Percentiles rank a stretch among this genome's conserved stretches.
Conservation (phyloP, 306 rosid genomes). For the Argentina anserina region DNA sequence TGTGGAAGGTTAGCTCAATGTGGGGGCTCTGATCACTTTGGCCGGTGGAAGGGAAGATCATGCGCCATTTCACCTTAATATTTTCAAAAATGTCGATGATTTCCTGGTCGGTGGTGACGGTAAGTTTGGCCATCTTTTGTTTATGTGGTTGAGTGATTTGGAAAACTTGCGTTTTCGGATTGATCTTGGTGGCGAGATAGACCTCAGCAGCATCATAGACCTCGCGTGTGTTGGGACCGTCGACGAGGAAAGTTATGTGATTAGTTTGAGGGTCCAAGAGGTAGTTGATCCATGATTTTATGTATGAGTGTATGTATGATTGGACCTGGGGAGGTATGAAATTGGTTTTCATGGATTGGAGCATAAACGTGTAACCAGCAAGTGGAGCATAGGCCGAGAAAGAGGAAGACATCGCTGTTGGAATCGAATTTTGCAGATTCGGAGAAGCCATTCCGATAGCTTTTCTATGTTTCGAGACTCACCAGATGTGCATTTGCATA, state of each 20-base stretch:
- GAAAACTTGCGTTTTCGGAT: conserved; percentile 18
- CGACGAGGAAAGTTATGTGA: conserved; percentile 23
- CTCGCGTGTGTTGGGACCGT: background rate
- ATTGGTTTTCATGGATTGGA: conserved; percentile 32
- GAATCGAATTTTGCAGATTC: background rate
- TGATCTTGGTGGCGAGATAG: conserved; percentile 10
- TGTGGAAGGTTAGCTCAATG: conserved; percentile 30
- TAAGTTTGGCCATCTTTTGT: conserved; percentile 20
- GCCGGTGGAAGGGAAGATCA: background rate
- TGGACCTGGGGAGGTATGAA: conserved; percentile 26
- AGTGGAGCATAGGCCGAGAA: conserved; percentile 41
- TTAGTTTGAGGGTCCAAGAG: conserved; percentile 10
- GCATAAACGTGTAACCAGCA: conserved; percentile 29
- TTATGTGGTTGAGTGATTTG: conserved; percentile 23
- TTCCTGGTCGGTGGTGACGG: conserved; percentile 18
- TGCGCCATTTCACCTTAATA: conserved; percentile 18
- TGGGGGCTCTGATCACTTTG: background rate
- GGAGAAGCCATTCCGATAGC: background rate
- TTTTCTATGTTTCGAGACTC: background rate
- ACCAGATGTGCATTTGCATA: background rate
- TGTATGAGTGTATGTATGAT: conserved; percentile 9
- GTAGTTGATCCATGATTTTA: conserved; percentile 11
- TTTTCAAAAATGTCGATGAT: conserved; percentile 12
- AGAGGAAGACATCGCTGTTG: conserved; percentile 21
- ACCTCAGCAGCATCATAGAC: conserved; percentile 31